Conservation (phyloP, 1,139 yeast species). For the Candida smagusa region DNA sequence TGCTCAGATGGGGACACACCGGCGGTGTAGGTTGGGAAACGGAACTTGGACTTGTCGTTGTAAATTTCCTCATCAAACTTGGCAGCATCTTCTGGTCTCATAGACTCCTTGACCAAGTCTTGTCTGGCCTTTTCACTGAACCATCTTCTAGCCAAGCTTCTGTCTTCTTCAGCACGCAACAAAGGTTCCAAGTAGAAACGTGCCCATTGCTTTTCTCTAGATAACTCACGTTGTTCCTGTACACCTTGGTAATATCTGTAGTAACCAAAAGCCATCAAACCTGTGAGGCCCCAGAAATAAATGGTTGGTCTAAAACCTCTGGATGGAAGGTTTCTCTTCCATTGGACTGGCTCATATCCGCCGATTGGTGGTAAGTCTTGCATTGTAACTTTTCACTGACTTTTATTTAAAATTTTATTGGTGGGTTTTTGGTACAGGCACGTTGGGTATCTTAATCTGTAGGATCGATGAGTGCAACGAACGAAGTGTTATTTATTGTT, state of each 20-base stretch:
- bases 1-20: slow-evolving; percentile 39
- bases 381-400: slow-evolving; percentile 20
- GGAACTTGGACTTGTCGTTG: slow-evolving; percentile 44
- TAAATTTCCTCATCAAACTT: slow-evolving; percentile 44
- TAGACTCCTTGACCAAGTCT: slow-evolving; percentile 45
- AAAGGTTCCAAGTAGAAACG: slow-evolving; percentile 72
- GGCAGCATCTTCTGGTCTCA: slow-evolving; percentile 39
- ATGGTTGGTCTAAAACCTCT: slow-evolving; percentile 80
- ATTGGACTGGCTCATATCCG: slow-evolving; percentile 84
- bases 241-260: slow-evolving; percentile 66
- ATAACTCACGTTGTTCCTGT: slow-evolving; percentile 72
- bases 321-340: slow-evolving; percentile 84
- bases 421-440: slow-evolving; percentile 5
- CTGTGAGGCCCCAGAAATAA: slow-evolving; percentile 63
- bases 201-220: slow-evolving; percentile 77
- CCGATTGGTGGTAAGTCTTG: slow-evolving; percentile 90
- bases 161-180: slow-evolving; percentile 78
- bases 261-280: slow-evolving; percentile 69
- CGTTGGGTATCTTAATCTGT: not conserved
- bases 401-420: slow-evolving; percentile 9
- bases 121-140: slow-evolving; percentile 68
- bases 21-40: slow-evolving; percentile 45
- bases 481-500: not conserved
- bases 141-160: slow-evolving; percentile 73
- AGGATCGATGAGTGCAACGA: not conserved